Evolutionary conservation across 2,329 filamentous ascomycete species (phyloP).

Genomic region (Fusarium piperis): DNA sequence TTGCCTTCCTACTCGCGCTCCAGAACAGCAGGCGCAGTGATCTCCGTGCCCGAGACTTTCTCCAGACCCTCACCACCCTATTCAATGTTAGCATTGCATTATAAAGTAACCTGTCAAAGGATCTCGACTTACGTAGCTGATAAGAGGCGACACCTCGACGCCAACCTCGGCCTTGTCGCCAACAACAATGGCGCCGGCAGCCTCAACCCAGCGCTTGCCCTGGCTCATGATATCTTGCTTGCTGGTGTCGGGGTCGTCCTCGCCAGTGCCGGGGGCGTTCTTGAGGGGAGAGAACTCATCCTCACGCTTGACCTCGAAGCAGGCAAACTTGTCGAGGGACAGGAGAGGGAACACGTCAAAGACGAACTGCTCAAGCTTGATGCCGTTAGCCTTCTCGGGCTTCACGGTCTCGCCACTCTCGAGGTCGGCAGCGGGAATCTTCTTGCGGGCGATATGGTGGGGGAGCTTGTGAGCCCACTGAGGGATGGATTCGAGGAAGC

Average conservation of each 20-base stretch:
- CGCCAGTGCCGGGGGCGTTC: slow-evolving; percentile 84
- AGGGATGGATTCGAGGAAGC: slow-evolving; percentile 91
- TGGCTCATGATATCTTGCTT: slow-evolving; percentile 89
- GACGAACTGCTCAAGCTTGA: slow-evolving; percentile 99
- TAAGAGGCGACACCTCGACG: slow-evolving; percentile 89
- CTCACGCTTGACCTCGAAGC: slow-evolving; percentile 94
- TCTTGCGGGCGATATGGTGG: slow-evolving; percentile 97
- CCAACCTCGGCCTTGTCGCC: slow-evolving; percentile 73
- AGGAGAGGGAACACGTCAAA: slow-evolving; percentile 98
- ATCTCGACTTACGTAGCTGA: slow-evolving; percentile 85
- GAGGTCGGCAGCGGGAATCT: slow-evolving; percentile 88
- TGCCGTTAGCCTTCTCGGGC: slow-evolving; percentile 93
- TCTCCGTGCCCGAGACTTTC: slow-evolving; percentile 61
- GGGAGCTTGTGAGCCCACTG: slow-evolving; percentile 86
- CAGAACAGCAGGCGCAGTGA: slow-evolving; percentile 63
- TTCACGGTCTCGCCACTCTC: slow-evolving; percentile 83
- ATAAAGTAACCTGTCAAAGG: neutral
- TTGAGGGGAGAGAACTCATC: slow-evolving; percentile 99
- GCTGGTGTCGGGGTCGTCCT: slow-evolving; percentile 95
- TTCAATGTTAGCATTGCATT: slow-evolving; percentile 12
- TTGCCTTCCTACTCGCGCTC: slow-evolving; percentile 52
- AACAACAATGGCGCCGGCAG: slow-evolving; percentile 78
- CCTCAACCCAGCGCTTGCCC: slow-evolving; percentile 85
- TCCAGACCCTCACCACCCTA: slow-evolving; percentile 72
- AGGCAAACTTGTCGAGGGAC: slow-evolving; percentile 87